phyloP scores from a whole-genome alignment of 805 yeast species.

The Wickerhamiella cacticola region DNA sequence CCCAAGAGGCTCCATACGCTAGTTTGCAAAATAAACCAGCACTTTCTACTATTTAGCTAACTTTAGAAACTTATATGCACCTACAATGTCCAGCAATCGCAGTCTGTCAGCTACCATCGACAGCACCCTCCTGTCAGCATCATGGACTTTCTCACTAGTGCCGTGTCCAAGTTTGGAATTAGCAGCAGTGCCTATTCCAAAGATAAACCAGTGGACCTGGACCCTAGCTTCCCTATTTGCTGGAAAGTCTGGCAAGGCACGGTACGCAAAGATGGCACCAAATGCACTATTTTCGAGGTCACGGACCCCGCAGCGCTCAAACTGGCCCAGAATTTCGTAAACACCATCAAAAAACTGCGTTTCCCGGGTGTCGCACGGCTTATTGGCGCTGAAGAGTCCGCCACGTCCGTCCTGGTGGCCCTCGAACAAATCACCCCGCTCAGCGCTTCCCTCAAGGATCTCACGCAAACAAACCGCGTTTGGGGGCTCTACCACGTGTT shows the following conservation, averaged over 20 bases:
- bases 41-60: no score
- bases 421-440: slow-evolving; percentile 58
- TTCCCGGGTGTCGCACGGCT: slow-evolving; percentile 58
- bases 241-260: slow-evolving; percentile 59
- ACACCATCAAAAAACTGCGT: slow-evolving; percentile 43
- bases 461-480: slow-evolving; percentile 18
- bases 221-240: slow-evolving; percentile 33
- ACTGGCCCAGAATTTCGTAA: slow-evolving; percentile 37
- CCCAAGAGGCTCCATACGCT: no score
- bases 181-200: slow-evolving; percentile 28
- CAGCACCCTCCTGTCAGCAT: background rate
- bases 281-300: slow-evolving; percentile 50
- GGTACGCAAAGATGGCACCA: slow-evolving; percentile 34
- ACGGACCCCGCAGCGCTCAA: slow-evolving; percentile 26
- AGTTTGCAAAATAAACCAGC: no score
- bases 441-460: slow-evolving; percentile 29
- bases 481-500: slow-evolving; percentile 49
- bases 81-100: no score
- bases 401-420: slow-evolving; percentile 43
- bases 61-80: no score
- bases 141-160: slow-evolving; percentile 61
- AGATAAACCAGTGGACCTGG: slow-evolving; percentile 19
- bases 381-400: slow-evolving; percentile 54
- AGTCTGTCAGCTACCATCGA: no score
- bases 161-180: slow-evolving; percentile 36